Percentiles rank a stretch among this genome's conserved stretches.
Evolutionary conservation across 257 asterid species (phyloP).

Genomic region (Solanum sejunctum): DNA sequence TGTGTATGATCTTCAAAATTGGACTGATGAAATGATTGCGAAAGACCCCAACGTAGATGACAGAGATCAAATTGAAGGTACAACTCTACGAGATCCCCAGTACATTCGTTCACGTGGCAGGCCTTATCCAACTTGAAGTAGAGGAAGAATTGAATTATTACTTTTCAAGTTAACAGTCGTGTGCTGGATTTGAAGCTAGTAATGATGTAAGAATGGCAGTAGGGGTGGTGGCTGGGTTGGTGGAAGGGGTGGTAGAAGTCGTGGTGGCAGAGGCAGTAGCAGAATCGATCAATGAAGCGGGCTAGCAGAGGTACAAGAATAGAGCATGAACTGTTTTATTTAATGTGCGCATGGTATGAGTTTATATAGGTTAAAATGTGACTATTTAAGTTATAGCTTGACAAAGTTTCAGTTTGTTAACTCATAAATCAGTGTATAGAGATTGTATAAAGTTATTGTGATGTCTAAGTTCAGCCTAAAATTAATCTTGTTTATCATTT

Average conservation of each 20-base stretch:
- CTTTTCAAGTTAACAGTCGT: background rate
- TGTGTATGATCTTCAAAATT: background rate
- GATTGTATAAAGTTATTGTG: no score
- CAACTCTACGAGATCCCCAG: no score
- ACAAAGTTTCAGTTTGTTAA: no score
- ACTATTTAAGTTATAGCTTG: no score
- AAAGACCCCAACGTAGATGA: background rate
- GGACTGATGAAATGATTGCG: background rate
- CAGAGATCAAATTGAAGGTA: background rate
- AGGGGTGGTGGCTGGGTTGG: background rate
- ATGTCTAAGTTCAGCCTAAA: no score
- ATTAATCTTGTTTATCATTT: no score
- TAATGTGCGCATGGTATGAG: no score
- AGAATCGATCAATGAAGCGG: background rate
- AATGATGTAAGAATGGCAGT: background rate
- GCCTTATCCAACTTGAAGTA: no score
- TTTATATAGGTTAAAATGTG: no score
- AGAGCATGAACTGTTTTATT: background rate
- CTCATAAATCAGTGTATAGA: no score
- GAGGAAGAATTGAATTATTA: background rate
- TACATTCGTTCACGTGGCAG: background rate
- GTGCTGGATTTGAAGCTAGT: background rate
- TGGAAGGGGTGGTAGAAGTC: background rate
- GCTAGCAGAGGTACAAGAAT: background rate
- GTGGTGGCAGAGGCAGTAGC: background rate